Evolutionary conservation across 169 alveolate species (phyloP), one percentile per base, ranked within the genome.

Genomic region (Cryptosporidium viatorum): DNA sequence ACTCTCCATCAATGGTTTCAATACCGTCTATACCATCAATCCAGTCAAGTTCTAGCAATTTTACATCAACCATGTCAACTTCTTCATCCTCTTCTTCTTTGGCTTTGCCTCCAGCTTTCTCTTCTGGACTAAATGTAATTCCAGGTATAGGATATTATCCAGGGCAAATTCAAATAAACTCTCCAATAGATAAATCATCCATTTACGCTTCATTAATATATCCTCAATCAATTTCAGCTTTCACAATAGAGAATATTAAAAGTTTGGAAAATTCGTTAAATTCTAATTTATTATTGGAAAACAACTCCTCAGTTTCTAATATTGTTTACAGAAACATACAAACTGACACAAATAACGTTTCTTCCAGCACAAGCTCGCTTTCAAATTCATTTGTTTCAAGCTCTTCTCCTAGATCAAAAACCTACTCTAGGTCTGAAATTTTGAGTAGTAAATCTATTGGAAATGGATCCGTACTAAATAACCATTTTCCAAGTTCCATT

Each of bases 321-420:
- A 73, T 73, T 35, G 86, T 73, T 21, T 73, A 73, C 10, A 73
- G 86, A 73, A 73, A 73, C 52, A 52, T 55, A 12, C 67, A 55
- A 12, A 26, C 37, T 23, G 67, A 55, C 10, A 9, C 35, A 26
- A 55, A 26, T 26, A 55, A 55, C 37, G 35, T 55, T 3, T 37
- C 71, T 35, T 65, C 41, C 0, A 41, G 4, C 12, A 8, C 48
- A 33, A 65, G 71, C 29, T 65, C 71, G 4, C 71, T 37, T 10
- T 65, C 71, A n/a, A 65, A 65, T 35, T 37, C 50, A 8, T 65
- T 51, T 14, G 5, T 65, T 35, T 65, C 71, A 65, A 33, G 50
- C 10, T 18, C 14, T 29, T 65, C 67, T 55, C 67, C 71, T n/a
- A 12, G 1, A n/a, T 65, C 71, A n/a, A 65, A 37, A n/a, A 26